Percentiles rank a stretch among this genome's conserved stretches.
These are phyloP conservation scores for Pyrenophora tritici-repentis DNA, from an alignment of 2,329 filamentous ascomycete species.

Conservation along the genomic window DNA sequence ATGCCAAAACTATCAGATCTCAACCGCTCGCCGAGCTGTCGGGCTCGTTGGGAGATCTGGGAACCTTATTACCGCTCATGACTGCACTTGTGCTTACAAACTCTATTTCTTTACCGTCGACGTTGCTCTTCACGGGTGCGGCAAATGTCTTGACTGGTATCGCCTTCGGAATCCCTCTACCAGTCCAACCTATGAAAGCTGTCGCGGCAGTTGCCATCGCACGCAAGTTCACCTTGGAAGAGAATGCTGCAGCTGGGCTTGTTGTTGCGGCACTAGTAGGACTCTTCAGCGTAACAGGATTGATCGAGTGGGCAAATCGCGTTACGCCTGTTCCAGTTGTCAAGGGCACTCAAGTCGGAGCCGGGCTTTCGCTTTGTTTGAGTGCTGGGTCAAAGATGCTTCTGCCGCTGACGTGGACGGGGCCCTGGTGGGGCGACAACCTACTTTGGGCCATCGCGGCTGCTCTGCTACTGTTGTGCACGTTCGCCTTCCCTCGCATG, in stretches of 20 bases:
- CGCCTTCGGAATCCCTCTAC: constrained; percentile 84
- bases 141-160: constrained; percentile 84
- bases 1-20: constrained; percentile 60
- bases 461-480: constrained; percentile 71
- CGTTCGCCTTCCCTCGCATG: constrained; percentile 66
- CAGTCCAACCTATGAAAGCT: constrained; percentile 88
- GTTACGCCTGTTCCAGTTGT: constrained; percentile 84
- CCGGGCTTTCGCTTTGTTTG: constrained; percentile 80
- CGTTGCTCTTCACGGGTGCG: constrained; percentile 84
- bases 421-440: constrained; percentile 73
- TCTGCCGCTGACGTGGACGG: constrained; percentile 69
- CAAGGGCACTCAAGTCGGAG: constrained; percentile 93
- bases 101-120: constrained; percentile 81
- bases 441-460: constrained; percentile 75
- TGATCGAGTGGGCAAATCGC: constrained; percentile 74
- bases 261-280: constrained; percentile 76
- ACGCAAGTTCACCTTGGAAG: constrained; percentile 65
- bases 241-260: constrained; percentile 82
- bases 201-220: constrained; percentile 90
- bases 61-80: constrained; percentile 86
- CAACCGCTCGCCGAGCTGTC: constrained; percentile 77
- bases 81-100: constrained; percentile 79
- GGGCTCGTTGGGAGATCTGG: constrained; percentile 85
- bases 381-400: constrained; percentile 73
- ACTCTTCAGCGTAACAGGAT: constrained; percentile 76